Evolutionary conservation across 768 basidiomycete species (phyloP), one percentile per base, ranked within the genome.

Genomic region (Rhizopogon vulgaris): DNA sequence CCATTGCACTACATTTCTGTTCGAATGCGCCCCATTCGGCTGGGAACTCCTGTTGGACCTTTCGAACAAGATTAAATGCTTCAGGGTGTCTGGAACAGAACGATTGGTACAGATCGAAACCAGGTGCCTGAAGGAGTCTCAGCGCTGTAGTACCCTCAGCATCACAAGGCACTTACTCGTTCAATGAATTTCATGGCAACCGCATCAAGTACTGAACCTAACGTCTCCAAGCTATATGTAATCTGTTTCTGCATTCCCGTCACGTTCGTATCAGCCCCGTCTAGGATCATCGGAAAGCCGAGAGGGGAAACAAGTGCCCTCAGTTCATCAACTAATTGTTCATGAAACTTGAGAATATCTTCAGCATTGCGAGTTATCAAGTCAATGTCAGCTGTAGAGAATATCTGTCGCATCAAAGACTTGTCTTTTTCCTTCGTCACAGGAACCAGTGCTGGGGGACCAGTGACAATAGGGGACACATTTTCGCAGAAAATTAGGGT

Each of bases 81-180:
- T 89, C 86, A 47, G 82, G 79, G 62, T 97, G 94, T 0, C 85
- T 85, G 0, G 90, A 81, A 63, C 95, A 98, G 62, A 93, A 97
- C 11, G 77, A 69, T 64, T 93, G 82, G 70, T 99, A 99, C 1
- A 82, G 75, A 52, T 79, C 75, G 58, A 95, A 95, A 36, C 76
- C 71, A 14, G 83, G 73, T 24, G 84, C 85, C 92, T 95, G 58
- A 30, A 24, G 36, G 52, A 55, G 48, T 50, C 8, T 37, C 11
- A 60, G 32, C 55, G 49, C 28, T 38, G 34, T 32, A 24, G 48
- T 18, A 8, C 6, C 17, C 22, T 45, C 4, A 53, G n/a, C 48
- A 15, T 51, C 42, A 22, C 3, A 22, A 38, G 36, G 8, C 5
- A 52, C 67, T 28, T 58, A 84, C 85, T 68, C 83, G 76, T 36